Percentiles rank a stretch among this genome's conserved stretches.
Conservation (phyloP, 495 filamentous ascomycete species). For the Saxophila tyrrhenica region DNA sequence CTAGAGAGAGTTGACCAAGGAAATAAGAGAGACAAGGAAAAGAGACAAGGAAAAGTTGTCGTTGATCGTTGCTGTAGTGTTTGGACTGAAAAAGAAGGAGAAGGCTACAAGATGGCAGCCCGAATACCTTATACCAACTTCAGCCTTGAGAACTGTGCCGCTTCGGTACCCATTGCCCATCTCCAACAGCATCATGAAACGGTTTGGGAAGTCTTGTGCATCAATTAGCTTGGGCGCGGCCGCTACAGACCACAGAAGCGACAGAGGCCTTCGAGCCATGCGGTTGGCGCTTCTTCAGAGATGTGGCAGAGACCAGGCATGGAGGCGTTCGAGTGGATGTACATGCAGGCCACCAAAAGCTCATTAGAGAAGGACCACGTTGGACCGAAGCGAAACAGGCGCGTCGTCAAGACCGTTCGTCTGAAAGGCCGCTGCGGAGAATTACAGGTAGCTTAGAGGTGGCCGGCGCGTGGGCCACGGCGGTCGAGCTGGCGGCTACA, state of each 20-base stretch:
- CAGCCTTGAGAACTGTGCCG: background rate
- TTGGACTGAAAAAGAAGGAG: background rate
- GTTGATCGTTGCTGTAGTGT: background rate
- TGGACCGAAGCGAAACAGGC: background rate
- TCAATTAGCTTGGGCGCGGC: background rate
- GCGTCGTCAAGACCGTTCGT: background rate
- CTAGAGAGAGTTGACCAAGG: conserved; percentile 16
- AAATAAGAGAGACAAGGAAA: conserved; percentile 13
- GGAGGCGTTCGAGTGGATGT: background rate
- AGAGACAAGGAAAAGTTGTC: background rate
- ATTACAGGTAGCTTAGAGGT: background rate
- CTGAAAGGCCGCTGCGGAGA: background rate
- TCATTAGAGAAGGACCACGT: background rate
- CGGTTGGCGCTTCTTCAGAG: conserved; percentile 1
- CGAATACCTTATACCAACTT: background rate
- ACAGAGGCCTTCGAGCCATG: background rate
- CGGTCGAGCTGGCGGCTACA: background rate
- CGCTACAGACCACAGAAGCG: background rate
- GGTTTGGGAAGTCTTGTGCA: background rate
- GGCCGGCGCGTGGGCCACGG: background rate
- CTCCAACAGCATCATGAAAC: background rate
- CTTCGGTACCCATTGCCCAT: background rate
- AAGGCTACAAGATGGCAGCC: background rate
- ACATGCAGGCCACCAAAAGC: background rate
- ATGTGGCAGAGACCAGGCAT: background rate